phyloP scores from a whole-genome alignment of 1,284 basidiomycete species.

The Apiotrichum mycotoxinovorans region DNA sequence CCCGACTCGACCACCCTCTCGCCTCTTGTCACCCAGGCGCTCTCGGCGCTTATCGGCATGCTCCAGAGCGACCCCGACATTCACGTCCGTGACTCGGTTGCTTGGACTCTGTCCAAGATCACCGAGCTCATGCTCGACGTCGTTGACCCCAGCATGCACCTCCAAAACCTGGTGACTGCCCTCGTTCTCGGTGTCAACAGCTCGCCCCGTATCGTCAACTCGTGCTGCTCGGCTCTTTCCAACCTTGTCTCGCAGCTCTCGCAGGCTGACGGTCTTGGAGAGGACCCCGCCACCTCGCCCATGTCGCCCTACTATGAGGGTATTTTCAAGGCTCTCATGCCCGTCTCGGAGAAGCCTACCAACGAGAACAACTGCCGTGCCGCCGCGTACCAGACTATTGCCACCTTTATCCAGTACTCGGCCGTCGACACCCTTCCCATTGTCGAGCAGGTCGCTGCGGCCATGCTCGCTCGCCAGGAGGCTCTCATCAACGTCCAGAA shows the following conservation, averaged over 20 bases:
- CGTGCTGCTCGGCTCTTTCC: constrained; percentile 96
- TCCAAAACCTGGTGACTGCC: constrained; percentile 77
- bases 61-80: constrained; percentile 73
- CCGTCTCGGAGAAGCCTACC: constrained; percentile 71
- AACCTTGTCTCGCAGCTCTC: constrained; percentile 84
- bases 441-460: constrained; percentile 76
- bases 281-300: constrained; percentile 57
- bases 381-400: constrained; percentile 93
- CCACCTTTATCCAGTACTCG: constrained; percentile 77
- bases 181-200: constrained; percentile 79
- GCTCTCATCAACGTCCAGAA: constrained; percentile 78
- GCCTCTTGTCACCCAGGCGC: constrained; percentile 88
- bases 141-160: constrained; percentile 85
- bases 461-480: constrained; percentile 84
- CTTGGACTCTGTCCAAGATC: constrained; percentile 95
- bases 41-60: constrained; percentile 93
- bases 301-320: constrained; percentile 88
- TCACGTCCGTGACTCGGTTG: constrained; percentile 93
- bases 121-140: constrained; percentile 83
- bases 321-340: constrained; percentile 73
- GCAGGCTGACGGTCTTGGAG: constrained; percentile 53
- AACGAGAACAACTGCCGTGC: constrained; percentile 94
- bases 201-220: constrained; percentile 75
- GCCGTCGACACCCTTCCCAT: constrained; percentile 75
- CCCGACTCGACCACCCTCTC: constrained; percentile 74